Percentiles rank a stretch among this genome's conserved stretches.
phyloP scores from a whole-genome alignment of 305 asterid species.

The Lippia alba region DNA sequence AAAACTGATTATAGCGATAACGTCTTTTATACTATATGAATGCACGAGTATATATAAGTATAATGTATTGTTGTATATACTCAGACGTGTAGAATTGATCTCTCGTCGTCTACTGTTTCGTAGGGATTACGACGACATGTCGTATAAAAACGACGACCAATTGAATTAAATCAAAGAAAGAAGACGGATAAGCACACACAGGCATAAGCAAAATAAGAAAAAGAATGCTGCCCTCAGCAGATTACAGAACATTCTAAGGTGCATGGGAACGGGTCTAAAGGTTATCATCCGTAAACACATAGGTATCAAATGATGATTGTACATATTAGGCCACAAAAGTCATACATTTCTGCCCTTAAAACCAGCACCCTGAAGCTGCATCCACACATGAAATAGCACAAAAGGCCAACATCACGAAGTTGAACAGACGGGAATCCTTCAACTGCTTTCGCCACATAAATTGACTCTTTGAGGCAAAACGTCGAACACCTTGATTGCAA shows the following conservation, averaged over 20 bases:
- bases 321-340: constrained; percentile 36
- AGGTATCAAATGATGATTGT: constrained; percentile 19
- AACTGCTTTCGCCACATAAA: background rate
- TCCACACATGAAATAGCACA: constrained; percentile 34
- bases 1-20: too few species aligned
- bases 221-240: background rate
- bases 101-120: too few species aligned
- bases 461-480: constrained; percentile 17
- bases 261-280: constrained; percentile 5
- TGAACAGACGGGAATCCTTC: background rate
- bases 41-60: too few species aligned
- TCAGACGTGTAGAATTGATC: too few species aligned
- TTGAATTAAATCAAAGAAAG: too few species aligned
- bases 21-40: too few species aligned
- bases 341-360: constrained; percentile 29
- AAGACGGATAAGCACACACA: too few species aligned
- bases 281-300: background rate
- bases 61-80: too few species aligned
- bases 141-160: too few species aligned
- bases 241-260: background rate
- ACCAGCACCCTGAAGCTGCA: constrained; percentile 25
- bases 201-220: background rate
- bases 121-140: too few species aligned
- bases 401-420: too few species aligned
- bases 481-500: constrained; percentile 12